These are phyloP conservation scores for Prunus persica DNA, from an alignment of 306 rosid species.

Conservation along the genomic window Prunus_persica_NCBIv2 NC_034010.1:15010001-15010500, in stretches of 20 bases:
- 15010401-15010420: background rate
- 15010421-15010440: slow-evolving; percentile 4
- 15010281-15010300: background rate
- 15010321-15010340: too few species aligned
- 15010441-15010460: background rate
- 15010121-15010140: background rate
- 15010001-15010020: background rate
- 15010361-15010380: background rate
- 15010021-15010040: background rate
- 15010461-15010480: background rate
- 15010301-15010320: background rate
- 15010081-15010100: background rate
- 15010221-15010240: background rate
- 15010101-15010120: background rate
- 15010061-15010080: background rate
- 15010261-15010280: background rate
- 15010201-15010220: background rate
- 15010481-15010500: background rate
- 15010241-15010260: background rate
- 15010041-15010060: background rate
- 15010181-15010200: background rate
- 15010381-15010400: background rate
- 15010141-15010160: background rate
- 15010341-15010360: background rate
- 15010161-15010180: background rate